phyloP scores from a whole-genome alignment of 1,284 basidiomycete species.

The Papiliotrema terrestris region DNA sequence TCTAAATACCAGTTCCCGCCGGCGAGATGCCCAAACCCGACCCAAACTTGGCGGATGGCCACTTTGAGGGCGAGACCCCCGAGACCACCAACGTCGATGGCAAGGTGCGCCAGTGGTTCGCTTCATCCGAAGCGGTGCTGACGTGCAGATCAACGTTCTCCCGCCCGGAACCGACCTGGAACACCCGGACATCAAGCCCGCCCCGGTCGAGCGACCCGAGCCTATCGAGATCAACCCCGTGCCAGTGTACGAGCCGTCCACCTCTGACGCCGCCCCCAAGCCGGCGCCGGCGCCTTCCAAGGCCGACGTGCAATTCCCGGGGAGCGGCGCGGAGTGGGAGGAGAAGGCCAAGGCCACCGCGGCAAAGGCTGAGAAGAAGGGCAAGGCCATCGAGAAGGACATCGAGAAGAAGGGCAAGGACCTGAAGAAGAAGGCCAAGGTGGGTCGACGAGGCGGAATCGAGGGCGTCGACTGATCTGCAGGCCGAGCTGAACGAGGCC shows the following conservation, averaged over 20 bases:
- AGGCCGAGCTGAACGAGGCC: conserved; percentile 52
- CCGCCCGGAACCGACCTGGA: conserved; percentile 34
- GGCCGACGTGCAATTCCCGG: conserved; percentile 22
- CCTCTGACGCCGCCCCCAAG: conserved; percentile 26
- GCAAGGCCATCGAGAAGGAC: conserved; percentile 51
- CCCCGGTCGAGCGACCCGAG: conserved; percentile 11
- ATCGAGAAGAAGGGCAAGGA: conserved; percentile 59
- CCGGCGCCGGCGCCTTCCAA: conserved; percentile 19
- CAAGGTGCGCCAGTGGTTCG: conserved; percentile 22
- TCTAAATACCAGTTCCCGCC: conserved; percentile 30
- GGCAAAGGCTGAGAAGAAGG: conserved; percentile 44
- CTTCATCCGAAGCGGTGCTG: not conserved
- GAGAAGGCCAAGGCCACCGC: conserved; percentile 53
- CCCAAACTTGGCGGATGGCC: conserved; percentile 42
- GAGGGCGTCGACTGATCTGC: conserved; percentile 37
- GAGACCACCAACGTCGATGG: conserved; percentile 20
- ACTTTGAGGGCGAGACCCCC: conserved; percentile 36
- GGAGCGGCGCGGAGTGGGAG: conserved; percentile 40
- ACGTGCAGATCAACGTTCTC: conserved; percentile 34
- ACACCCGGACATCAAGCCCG: conserved; percentile 25
- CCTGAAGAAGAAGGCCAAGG: conserved; percentile 54
- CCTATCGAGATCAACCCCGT: conserved; percentile 25
- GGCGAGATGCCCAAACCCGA: conserved; percentile 46
- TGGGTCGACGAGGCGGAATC: conserved; percentile 26
- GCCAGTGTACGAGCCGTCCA: conserved; percentile 23